phyloP scores from a whole-genome alignment of 768 basidiomycete genomes.

The Favolaschia claudopus region DNA sequence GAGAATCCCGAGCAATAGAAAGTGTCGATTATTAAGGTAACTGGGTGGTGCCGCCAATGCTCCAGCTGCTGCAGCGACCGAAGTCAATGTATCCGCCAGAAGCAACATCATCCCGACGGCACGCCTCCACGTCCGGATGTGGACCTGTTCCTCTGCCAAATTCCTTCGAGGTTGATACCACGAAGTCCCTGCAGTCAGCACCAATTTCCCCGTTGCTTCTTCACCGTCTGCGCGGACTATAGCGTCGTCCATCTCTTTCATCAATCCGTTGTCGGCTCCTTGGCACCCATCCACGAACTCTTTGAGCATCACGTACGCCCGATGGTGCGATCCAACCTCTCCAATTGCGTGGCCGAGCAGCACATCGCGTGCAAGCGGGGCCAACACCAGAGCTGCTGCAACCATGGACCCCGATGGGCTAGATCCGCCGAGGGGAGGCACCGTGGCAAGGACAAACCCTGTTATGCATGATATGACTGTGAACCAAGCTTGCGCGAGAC shows the following conservation, averaged over 20 bases:
- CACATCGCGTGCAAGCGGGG: constrained; percentile 1
- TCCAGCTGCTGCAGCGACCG: background rate
- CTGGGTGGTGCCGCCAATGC: background rate
- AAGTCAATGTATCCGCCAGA: background rate
- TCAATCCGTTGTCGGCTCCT: background rate
- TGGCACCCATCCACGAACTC: background rate
- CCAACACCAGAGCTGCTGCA: background rate
- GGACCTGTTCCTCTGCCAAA: background rate
- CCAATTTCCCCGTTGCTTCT: background rate
- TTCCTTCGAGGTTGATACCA: constrained; percentile 1
- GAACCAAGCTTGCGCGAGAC: background rate
- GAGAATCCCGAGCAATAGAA: background rate
- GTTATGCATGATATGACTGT: background rate
- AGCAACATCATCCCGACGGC: background rate
- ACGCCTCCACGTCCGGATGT: background rate
- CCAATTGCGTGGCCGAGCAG: constrained; percentile 1
- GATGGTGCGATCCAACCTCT: background rate
- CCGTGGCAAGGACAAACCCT: background rate
- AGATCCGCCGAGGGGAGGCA: background rate
- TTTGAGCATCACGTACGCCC: background rate
- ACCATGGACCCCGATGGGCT: constrained; percentile 5
- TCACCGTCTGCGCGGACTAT: background rate
- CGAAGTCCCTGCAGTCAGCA: background rate
- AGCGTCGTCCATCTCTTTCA: background rate
- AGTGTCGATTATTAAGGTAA: constrained; percentile 1